phyloP scores from a whole-genome alignment of 495 filamentous ascomycete species.

The Podospora pseudoanserina region DNA sequence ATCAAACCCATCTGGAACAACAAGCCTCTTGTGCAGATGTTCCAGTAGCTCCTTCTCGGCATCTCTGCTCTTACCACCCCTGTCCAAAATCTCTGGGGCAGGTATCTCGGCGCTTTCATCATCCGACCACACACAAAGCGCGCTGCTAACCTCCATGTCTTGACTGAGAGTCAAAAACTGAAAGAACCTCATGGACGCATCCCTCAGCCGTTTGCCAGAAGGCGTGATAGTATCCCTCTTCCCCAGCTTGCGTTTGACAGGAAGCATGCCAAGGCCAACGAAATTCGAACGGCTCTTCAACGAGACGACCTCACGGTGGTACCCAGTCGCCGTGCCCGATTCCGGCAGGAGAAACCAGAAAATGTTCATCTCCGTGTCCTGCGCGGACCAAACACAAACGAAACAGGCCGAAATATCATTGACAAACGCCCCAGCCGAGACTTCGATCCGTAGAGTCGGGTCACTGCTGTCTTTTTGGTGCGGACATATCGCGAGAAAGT shows the following conservation, averaged over 20 bases:
- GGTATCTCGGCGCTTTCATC: constrained; percentile 4
- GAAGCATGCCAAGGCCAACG: constrained; percentile 23
- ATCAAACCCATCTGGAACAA: constrained; percentile 30
- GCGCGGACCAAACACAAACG: constrained; percentile 26
- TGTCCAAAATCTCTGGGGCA: constrained; percentile 12
- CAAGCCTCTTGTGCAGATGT: constrained; percentile 20
- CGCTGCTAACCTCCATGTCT: constrained; percentile 24
- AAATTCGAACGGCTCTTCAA: constrained; percentile 18
- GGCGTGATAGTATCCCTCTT: neutral
- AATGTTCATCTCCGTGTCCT: constrained; percentile 21
- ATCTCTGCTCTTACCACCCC: neutral
- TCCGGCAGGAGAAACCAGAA: constrained; percentile 31
- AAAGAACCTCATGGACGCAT: constrained; percentile 26
- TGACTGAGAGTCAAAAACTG: constrained; percentile 31
- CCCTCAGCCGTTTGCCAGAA: constrained; percentile 9
- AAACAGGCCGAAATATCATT: constrained; percentile 25
- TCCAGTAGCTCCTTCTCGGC: constrained; percentile 11
- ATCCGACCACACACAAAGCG: constrained; percentile 32
- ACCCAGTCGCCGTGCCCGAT: constrained; percentile 17
- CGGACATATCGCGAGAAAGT: constrained; percentile 37
- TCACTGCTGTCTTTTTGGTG: constrained; percentile 45
- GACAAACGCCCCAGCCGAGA: constrained; percentile 26
- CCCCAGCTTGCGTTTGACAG: constrained; percentile 16
- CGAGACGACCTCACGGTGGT: constrained; percentile 23
- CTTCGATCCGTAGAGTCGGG: constrained; percentile 34